A percentile compares a stretch with the other conserved stretches of the same genome.
phyloP scores from a whole-genome alignment of 2,329 filamentous ascomycete genomes.

The Fusarium sp. region DNA sequence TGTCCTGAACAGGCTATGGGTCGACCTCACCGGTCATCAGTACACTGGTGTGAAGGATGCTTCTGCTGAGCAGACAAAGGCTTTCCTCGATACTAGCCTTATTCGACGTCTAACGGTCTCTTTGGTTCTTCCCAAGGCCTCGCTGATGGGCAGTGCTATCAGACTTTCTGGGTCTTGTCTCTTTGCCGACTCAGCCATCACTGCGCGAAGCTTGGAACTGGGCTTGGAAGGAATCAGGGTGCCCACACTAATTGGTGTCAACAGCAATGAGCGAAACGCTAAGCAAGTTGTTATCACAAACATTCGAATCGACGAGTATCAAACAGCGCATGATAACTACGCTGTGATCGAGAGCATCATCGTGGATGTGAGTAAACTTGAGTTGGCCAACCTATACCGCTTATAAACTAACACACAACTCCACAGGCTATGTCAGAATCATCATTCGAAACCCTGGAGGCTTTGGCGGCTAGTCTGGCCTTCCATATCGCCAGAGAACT shows the following conservation, averaged over 20 bases:
- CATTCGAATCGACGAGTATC: conserved; percentile 68
- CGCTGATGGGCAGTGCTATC: conserved; percentile 71
- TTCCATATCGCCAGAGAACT: conserved; percentile 59
- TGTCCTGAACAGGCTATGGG: conserved; percentile 50
- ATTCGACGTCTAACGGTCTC: conserved; percentile 63
- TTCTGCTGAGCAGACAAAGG: conserved; percentile 6
- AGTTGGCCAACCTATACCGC: background rate
- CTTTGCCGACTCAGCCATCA: conserved; percentile 49
- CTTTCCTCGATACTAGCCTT: conserved; percentile 48
- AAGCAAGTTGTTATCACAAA: conserved; percentile 75
- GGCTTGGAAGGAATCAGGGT: conserved; percentile 68
- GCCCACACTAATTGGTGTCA: conserved; percentile 77
- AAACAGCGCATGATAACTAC: conserved; percentile 61
- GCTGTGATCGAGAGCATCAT: conserved; percentile 67
- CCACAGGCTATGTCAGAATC: conserved; percentile 64
- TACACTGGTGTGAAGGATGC: conserved; percentile 23
- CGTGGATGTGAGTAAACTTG: conserved; percentile 63
- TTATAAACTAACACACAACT: background rate
- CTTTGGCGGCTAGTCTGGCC: conserved; percentile 63
- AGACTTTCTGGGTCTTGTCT: conserved; percentile 61
- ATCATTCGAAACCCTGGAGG: conserved; percentile 72
- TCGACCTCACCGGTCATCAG: conserved; percentile 45
- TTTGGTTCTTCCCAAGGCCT: conserved; percentile 73
- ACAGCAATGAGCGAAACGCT: conserved; percentile 73
- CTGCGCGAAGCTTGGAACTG: conserved; percentile 51